These are phyloP conservation scores for Colletotrichum noveboracense DNA, from an alignment of 2,329 filamentous ascomycete species.

Conservation along the genomic window DNA sequence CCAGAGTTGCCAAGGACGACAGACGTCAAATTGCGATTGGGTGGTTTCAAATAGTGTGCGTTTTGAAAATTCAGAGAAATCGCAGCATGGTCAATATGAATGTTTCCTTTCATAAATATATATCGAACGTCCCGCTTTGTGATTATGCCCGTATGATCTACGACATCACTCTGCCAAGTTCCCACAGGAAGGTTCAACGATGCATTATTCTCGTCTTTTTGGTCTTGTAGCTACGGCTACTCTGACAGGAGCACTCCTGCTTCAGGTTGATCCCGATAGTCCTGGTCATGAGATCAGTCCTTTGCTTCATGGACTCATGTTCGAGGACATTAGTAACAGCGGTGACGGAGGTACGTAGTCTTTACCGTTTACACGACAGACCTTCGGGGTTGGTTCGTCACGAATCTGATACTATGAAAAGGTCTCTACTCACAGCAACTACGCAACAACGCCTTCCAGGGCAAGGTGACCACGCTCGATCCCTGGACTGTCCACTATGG, in stretches of 20 bases:
- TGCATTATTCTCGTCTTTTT: not conserved
- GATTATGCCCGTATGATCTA: too few relatives aligned
- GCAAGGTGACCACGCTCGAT: not conserved
- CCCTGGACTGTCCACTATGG: not conserved
- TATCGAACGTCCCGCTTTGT: accelerated
- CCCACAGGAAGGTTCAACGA: not conserved
- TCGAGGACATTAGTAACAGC: not conserved
- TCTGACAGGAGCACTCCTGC: not conserved
- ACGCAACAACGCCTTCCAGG: not conserved
- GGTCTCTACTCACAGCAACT: not conserved
- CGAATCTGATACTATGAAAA: not conserved
- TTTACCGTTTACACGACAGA: not conserved
- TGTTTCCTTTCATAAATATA: accelerated
- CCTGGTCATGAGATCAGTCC: not conserved
- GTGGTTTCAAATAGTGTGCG: not conserved
- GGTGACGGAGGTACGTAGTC: not conserved
- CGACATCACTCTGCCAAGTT: not conserved
- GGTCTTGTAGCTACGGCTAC: not conserved
- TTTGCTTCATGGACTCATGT: not conserved
- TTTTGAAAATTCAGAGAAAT: not conserved
- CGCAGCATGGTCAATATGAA: accelerated
- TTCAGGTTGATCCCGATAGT: not conserved
- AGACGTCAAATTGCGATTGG: not conserved
- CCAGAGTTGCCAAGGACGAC: not conserved
- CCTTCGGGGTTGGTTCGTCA: not conserved